phyloP scores from a whole-genome alignment of 257 asterid genomes.

The Penstemon barbatus region DNA sequence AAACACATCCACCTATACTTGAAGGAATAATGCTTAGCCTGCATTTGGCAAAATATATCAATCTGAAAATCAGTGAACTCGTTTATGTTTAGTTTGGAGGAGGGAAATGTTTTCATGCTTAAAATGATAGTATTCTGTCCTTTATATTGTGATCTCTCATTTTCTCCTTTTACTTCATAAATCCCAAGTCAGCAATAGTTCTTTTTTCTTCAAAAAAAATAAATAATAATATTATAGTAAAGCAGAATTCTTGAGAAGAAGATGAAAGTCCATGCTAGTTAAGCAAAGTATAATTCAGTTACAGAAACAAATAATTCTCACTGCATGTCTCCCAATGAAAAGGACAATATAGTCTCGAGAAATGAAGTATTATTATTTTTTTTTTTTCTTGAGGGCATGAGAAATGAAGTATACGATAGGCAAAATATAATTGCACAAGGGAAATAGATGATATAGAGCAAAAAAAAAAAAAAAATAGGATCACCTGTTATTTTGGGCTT shows the following conservation, averaged over 20 bases:
- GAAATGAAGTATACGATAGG: conserved; percentile 5
- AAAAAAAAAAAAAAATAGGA: background rate
- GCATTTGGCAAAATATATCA: conserved; percentile 37
- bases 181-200: background rate
- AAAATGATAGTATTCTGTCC: background rate
- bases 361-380: no score
- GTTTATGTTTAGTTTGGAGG: background rate
- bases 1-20: conserved; percentile 63
- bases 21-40: conserved; percentile 67
- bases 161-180: background rate
- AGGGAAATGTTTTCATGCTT: background rate
- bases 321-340: background rate
- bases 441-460: background rate
- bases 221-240: background rate
- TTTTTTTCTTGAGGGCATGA: background rate
- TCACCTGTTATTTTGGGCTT: conserved; percentile 81
- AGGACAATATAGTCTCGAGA: conserved; percentile 1
- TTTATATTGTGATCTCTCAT: no score
- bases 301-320: conserved; percentile 12
- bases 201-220: no score
- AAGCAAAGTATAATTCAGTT: conserved; percentile 9
- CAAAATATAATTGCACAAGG: background rate
- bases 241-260: background rate
- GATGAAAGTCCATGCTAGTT: background rate
- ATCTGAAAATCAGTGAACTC: conserved; percentile 12